Evolutionary conservation across 2,329 filamentous ascomycete species (phyloP), one percentile per base, ranked within the genome.

Genomic region (Sporothrix protearum): DNA sequence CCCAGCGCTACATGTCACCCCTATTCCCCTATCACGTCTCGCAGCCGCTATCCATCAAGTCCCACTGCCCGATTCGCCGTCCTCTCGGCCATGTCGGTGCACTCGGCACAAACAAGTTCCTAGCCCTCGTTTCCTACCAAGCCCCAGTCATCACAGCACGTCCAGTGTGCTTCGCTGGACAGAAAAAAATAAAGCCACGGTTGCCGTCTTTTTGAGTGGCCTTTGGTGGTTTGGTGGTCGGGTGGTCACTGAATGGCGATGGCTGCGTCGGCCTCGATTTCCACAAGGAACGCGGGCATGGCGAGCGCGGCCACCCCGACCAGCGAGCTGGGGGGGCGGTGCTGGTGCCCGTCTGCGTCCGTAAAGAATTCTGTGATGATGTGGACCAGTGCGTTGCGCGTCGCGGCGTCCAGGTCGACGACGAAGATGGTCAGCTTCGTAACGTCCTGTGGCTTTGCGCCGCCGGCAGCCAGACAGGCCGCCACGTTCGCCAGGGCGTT

Each of bases 231-330:
- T n/a, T n/a, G n/a, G n/a, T n/a, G n/a, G n/a, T n/a, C n/a, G n/a
- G n/a, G n/a, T n/a, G n/a, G n/a, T n/a, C 51, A 55, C 25, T 55
- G 25, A 55, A 67, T 25, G 22, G 63, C n/a, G 63, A 67, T 49
- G 49, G 67, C 67, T 39, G 67, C 67, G 22, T 69, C 67, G 42
- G 67, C 67, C 51, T 69, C 67, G 51, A 69, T 39, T 47, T 69
- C 67, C n/a, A 69, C 28, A 14, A 59, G 25, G 47, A 59, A 69
- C 19, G 53, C 67, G 16, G 67, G 67, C 22, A 51, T 57, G 10
- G 67, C 67, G 47, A 69, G 45, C n/a, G 67, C 36, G 12, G 67
- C 49, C 28, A 69, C 67, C 25, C 67, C 67, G 25, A 69, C 39
- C 22, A 69, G 51, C 8, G 67, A 30, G 51, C 67, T 69, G 28